These are phyloP conservation scores for Gloeophyllum trabeum DNA, from an alignment of 768 basidiomycete species.

Conservation along the genomic window DNA sequence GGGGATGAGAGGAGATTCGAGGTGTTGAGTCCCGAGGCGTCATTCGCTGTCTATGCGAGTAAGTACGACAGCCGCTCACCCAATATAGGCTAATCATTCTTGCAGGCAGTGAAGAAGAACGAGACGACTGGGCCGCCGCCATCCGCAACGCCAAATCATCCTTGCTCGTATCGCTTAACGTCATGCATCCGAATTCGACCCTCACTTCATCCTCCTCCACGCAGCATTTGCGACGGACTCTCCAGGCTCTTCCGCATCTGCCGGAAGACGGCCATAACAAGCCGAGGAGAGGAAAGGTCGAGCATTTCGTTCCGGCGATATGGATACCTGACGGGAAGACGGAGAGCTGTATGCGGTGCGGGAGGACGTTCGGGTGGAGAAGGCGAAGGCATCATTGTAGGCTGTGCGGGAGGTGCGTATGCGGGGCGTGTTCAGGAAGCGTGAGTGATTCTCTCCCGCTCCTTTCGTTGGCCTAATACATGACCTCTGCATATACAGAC, in stretches of 20 bases:
- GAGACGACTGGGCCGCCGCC: constrained; percentile 54
- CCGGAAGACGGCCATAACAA: constrained; percentile 30
- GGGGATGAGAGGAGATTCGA: constrained; percentile 55
- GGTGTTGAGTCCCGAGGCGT: constrained; percentile 64
- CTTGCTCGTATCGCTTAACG: constrained; percentile 57
- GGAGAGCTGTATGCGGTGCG: constrained; percentile 80
- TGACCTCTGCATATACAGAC: constrained; percentile 33
- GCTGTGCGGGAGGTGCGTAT: constrained; percentile 79
- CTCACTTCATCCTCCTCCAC: constrained; percentile 70
- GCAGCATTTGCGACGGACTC: constrained; percentile 57
- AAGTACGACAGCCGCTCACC: constrained; percentile 9
- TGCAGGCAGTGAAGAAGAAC: constrained; percentile 40
- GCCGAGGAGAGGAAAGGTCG: constrained; percentile 43
- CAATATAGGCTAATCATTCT: constrained; percentile 3
- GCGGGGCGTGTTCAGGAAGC: constrained; percentile 70
- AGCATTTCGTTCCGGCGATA: constrained; percentile 81
- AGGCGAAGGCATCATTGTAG: constrained; percentile 80
- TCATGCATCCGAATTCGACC: constrained; percentile 70
- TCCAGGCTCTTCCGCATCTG: constrained; percentile 64
- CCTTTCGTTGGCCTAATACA: constrained; percentile 4
- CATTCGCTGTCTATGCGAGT: constrained; percentile 69
- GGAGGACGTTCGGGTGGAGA: constrained; percentile 63
- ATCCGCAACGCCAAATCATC: constrained; percentile 64
- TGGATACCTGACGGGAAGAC: constrained; percentile 88
- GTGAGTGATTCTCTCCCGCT: constrained; percentile 27